phyloP scores from a whole-genome alignment of 2,329 filamentous ascomycete species.

The Sphaerulina vaccinii region DNA sequence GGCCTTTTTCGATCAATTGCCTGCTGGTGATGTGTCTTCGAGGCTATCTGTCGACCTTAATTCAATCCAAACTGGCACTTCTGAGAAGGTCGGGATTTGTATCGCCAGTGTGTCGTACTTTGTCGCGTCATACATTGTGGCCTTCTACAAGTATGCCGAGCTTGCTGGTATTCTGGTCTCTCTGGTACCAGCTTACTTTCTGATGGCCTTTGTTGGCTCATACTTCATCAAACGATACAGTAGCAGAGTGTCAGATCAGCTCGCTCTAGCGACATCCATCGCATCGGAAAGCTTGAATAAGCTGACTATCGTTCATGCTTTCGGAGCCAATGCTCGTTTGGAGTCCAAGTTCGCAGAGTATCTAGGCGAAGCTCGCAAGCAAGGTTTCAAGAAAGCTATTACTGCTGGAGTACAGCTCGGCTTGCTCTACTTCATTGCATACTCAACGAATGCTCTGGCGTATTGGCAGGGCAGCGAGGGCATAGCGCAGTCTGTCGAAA shows the following conservation, averaged over 20 bases:
- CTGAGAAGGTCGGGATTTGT: slow-evolving; percentile 68
- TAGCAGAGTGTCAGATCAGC: slow-evolving; percentile 51
- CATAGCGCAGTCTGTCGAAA: slow-evolving; percentile 46
- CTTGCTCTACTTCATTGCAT: slow-evolving; percentile 65
- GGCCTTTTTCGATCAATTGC: slow-evolving; percentile 62
- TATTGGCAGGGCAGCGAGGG: slow-evolving; percentile 66
- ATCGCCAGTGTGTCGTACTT: slow-evolving; percentile 65
- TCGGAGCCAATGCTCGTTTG: slow-evolving; percentile 59
- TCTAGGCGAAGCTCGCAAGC: slow-evolving; percentile 51
- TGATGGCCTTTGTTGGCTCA: slow-evolving; percentile 59
- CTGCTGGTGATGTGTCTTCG: slow-evolving; percentile 62
- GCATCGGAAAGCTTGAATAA: slow-evolving; percentile 62
- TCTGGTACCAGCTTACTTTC: slow-evolving; percentile 61
- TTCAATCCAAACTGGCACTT: slow-evolving; percentile 65
- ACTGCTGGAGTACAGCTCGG: slow-evolving; percentile 60
- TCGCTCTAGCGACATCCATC: slow-evolving; percentile 60
- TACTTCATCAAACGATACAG: slow-evolving; percentile 55
- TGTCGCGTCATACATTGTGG: slow-evolving; percentile 64
- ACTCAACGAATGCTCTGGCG: slow-evolving; percentile 64
- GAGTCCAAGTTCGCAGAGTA: slow-evolving; percentile 59
- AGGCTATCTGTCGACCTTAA: slow-evolving; percentile 66
- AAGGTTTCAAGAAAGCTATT: slow-evolving; percentile 59
- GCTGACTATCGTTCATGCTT: slow-evolving; percentile 43
- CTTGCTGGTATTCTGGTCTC: slow-evolving; percentile 65
- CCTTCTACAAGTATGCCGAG: slow-evolving; percentile 62